Evolutionary conservation across 306 rosid genomes (phyloP), one percentile per base, ranked within the genome.

Genomic region (Malus sieversii): DNA sequence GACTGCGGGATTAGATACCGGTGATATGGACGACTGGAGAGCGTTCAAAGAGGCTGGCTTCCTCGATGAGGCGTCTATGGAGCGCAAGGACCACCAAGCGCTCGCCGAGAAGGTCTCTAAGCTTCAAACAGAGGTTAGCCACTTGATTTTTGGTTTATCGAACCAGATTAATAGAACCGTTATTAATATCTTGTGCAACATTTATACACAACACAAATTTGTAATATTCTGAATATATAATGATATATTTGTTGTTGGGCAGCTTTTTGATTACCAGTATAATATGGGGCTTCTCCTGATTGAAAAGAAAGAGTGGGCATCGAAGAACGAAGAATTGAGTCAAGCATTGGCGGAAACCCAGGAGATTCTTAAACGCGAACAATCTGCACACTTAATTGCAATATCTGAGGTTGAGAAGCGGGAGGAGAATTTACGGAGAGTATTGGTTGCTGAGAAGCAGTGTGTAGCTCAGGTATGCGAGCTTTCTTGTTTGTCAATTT

Each of bases 251-350:
- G 70, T 81, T 73, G 55, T 69, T 67, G 75, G 22, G 77, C 84
- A 96, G 99, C 93, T 96, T 79, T 85, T 83, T 81, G 93, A 92
- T 82, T 96, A 96, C 80, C 97, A 96, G 75, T 75, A 92, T 85
- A 96, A 84, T 80, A 88, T 96, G 96, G 99, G 99, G 66, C 93
- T 96, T 84, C 85, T 96, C 12, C 78, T 96, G 84, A 83, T 92
- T 22, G 97, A 96, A 90, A 92, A 90, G 86, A 88, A 83, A 76
- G 91, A 89, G 55, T 92, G 96, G 93, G 75, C 73, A 69, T 84
- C 85, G 22, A 83, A 89, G 88, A 81, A 74, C 59, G 89, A 90
- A 72, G 87, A 85, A 75, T 64, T 88, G 77, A 78, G 79, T 70
- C 89, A 90, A 78, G 88, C 84, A 73, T 76, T 92, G 52, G 84